Evolutionary conservation across 2,329 filamentous ascomycete species (phyloP).

Genomic region (Microcyclospora pomicola): DNA sequence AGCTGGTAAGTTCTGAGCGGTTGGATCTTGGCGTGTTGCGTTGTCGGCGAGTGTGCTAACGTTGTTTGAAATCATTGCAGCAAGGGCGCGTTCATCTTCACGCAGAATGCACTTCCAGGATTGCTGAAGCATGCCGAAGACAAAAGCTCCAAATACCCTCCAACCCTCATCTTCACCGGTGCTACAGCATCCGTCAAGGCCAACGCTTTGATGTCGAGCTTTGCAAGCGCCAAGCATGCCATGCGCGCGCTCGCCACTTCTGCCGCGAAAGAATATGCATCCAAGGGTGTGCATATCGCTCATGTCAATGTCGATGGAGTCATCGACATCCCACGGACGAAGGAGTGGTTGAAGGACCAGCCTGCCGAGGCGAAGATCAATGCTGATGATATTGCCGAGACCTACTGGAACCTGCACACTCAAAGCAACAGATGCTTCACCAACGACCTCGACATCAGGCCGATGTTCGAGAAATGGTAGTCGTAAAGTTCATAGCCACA

Average conservation of each 20-base stretch:
- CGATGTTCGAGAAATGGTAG: slow-evolving; percentile 73
- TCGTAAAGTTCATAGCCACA: neutral
- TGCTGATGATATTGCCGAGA: slow-evolving; percentile 73
- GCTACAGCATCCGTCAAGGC: slow-evolving; percentile 70
- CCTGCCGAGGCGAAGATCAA: slow-evolving; percentile 54
- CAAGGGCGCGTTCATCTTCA: slow-evolving; percentile 61
- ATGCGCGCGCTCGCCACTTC: slow-evolving; percentile 59
- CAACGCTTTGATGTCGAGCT: slow-evolving; percentile 53
- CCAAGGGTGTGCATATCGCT: slow-evolving; percentile 68
- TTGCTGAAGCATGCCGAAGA: slow-evolving; percentile 47
- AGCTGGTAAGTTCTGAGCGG: slow-evolving; percentile 34
- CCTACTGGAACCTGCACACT: slow-evolving; percentile 72
- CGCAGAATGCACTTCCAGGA: slow-evolving; percentile 55
- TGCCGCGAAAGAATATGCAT: slow-evolving; percentile 70
- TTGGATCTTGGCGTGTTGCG: no score
- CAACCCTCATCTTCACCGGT: slow-evolving; percentile 72
- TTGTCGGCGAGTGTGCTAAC: no score
- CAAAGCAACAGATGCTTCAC: slow-evolving; percentile 70
- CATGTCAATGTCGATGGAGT: slow-evolving; percentile 66
- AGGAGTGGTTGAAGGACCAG: slow-evolving; percentile 42
- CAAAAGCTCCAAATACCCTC: slow-evolving; percentile 45
- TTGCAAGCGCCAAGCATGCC: slow-evolving; percentile 71
- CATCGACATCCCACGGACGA: slow-evolving; percentile 65
- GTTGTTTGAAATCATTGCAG: slow-evolving; percentile 21
- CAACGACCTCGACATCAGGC: slow-evolving; percentile 67